Base-by-base conservation (phyloP, 2,329 filamentous ascomycete genomes). In the Cladophialophora carrionii region DNA sequence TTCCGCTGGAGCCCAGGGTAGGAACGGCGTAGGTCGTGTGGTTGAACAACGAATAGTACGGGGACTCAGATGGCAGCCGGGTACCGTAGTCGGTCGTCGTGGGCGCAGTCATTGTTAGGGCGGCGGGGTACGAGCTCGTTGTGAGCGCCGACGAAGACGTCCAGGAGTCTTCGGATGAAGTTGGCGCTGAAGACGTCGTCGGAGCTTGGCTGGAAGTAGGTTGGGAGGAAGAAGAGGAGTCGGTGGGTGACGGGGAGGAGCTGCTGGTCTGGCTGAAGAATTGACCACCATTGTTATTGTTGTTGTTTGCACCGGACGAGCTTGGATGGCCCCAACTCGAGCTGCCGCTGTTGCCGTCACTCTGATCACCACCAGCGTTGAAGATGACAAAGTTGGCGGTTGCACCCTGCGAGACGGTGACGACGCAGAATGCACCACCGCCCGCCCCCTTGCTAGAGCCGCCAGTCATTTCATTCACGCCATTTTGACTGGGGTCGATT, bases 371-470 rank as follows among this genome's bases (percentile, higher is more conserved):
- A 49, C 74, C 76, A 48, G 73, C 71, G n/a, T 78, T 76, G 70
- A 84, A 85, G 32, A 90, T 85, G 29, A 91, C 84, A 68, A 93
- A 86, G 72, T 86, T 86, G 51, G 89, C 90, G 61, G 82, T 86
- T 55, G 78, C 77, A 29, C 90, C 90, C 71, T 85, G 84, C 51
- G 87, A 81, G 17, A 92, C 87, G 14, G 90, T 93, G 12, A 90
- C 90, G 55, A 92, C 90, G 72, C 90, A 94, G 77, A 91, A 93
- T 49, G 81, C 79, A 20, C 87, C 85, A 71, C 84, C 87, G 32
- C 89, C 89, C 17, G 89, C 90, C 57, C 90, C 90, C 17, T 78
- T 77, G 46, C 84, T 79, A 22, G 82, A 76, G 20, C 82, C 76
- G 72, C 88, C 89, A 8, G 77, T 80, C 63, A 92, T 85, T 49